Percentiles rank a stretch among this genome's conserved stretches.
phyloP scores from a whole-genome alignment of 2,329 filamentous ascomycete genomes.

The Meredithiella fracta region DNA sequence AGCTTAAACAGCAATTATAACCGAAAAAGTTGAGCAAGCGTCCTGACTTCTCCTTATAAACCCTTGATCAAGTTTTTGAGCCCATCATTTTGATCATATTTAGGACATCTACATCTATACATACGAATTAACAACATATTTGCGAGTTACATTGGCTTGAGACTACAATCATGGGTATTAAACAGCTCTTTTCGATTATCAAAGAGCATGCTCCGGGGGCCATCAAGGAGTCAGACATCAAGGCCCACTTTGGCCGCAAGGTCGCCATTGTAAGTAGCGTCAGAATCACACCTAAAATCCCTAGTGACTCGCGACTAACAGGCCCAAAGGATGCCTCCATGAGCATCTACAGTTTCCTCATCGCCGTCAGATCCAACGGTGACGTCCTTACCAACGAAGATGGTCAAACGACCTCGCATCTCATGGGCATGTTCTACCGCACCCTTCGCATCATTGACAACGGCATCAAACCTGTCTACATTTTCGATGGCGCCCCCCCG shows the following conservation, averaged over 20 bases:
- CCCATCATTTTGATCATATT: not conserved
- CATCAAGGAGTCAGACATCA: conserved; percentile 94
- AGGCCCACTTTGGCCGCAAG: conserved; percentile 96
- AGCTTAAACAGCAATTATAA: not conserved
- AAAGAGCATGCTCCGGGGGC: conserved; percentile 89
- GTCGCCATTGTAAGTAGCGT: conserved; percentile 68
- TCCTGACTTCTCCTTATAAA: not conserved
- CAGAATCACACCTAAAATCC: not conserved
- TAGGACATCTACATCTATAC: not conserved
- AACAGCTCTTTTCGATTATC: conserved; percentile 65
- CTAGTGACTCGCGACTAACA: not conserved
- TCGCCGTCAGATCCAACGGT: conserved; percentile 90
- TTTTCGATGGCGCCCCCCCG: conserved; percentile 91
- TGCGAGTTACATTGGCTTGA: not conserved
- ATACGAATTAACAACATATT: not conserved
- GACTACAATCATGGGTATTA: conserved; percentile 39
- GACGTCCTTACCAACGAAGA: conserved; percentile 91
- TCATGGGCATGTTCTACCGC: conserved; percentile 99
- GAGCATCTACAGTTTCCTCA: conserved; percentile 98
- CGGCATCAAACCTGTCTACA: conserved; percentile 94
- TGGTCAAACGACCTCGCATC: conserved; percentile 90
- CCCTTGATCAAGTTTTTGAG: not conserved
- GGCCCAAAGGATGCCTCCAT: conserved; percentile 60
- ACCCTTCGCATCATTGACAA: conserved; percentile 97
- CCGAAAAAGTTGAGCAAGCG: not conserved